Evolutionary conservation across 1,284 basidiomycete genomes (phyloP), one percentile per base, ranked within the genome.

Genomic region (Exobasidium cylindrosporum): DNA sequence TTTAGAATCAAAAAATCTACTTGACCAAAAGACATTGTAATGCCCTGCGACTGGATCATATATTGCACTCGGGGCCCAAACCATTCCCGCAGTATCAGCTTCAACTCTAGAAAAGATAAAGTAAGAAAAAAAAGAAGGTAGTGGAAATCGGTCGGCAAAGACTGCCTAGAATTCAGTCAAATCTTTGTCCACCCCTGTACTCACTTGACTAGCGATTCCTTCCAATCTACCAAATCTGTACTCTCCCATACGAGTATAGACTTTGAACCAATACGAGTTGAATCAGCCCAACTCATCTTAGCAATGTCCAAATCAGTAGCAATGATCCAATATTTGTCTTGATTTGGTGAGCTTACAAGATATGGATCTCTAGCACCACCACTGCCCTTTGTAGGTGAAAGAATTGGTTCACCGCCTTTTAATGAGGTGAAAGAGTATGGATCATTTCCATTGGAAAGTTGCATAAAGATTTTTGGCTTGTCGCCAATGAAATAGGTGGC

Each of bases 271-370:
- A 53, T 53, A 40, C 61, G 61, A 23, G 60, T 55, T 4, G 31
- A 50, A 31, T 64, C 65, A 28, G 54, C 52, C 21, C 60, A 66
- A 0, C 54, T 58, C 30, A 54, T 64, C 1, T 29, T 62, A 23
- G 57, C 65, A 13, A 59, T 65, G 49, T 66, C 60, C n/a, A 68
- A 52, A 55, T 68, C 66, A 21, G 66, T 68, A 14, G 26, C 66
- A 31, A 66, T 64, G 35, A 63, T 62, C 53, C 60, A 68, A 54
- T 57, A 63, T 45, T 63, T 58, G 40, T 47, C 57, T 13, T 60
- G 61, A 35, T 68, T 64, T 4, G 29, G 50, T 17, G 60, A 66
- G 43, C 45, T 47, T 4, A 64, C 64, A 31, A 68, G 43, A 32
- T 60, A 68, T 32, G 63, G 49, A 61, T 68, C 66, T 26, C 66